Evolutionary conservation across 1,284 basidiomycete genomes (phyloP), one percentile per base, ranked within the genome.

Genomic region (Mycosarcoma maydis): DNA sequence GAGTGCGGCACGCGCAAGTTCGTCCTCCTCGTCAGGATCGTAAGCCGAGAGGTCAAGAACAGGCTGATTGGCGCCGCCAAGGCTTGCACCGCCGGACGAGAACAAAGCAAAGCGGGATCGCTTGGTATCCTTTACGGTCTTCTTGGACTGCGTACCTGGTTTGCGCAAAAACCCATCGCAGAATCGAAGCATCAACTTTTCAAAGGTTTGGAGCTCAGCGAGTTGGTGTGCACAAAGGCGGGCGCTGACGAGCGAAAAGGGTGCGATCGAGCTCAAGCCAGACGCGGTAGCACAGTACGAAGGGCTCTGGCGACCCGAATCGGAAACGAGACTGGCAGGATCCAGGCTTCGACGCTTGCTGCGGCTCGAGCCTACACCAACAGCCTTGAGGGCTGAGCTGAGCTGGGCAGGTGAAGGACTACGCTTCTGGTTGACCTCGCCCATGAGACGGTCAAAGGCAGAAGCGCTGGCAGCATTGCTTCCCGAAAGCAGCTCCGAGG

Each of bases 1-100:
- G 5, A 81, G 67, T 17, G 79, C 79, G 8, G 74, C 76, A 19
- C 66, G 66, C 1, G 79, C 79, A 10, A 81, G 66, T 51, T 81
- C 79, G 46, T 80, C 79, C 27, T 77, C 76, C 40, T 72, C 69
- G 33, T 75, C 60, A 16, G 72, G 68, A 23, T 72, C 61, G 33
- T 54, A 66, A 9, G 74, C 67, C 4, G 51, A 57, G 10, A 57
- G 52, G 17, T 70, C 66, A 26, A 61, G 40, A 13, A n/a, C 27
- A 11, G 56, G 52, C 54, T 72, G 58, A 22, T 53, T 57, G 38
- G 51, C 32, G 7, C 54, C 61, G 13, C 41, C 30, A 17, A 50
- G 19, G 41, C 48, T 44, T 37, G 46, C 36, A 11, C 32, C 42
- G 17, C 52, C 46, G 8, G 59, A 62, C n/a, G 54, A 49, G 47